Base-by-base conservation (phyloP, 2,329 filamentous ascomycete species). In the Tolypocladium pustulatum region DNA sequence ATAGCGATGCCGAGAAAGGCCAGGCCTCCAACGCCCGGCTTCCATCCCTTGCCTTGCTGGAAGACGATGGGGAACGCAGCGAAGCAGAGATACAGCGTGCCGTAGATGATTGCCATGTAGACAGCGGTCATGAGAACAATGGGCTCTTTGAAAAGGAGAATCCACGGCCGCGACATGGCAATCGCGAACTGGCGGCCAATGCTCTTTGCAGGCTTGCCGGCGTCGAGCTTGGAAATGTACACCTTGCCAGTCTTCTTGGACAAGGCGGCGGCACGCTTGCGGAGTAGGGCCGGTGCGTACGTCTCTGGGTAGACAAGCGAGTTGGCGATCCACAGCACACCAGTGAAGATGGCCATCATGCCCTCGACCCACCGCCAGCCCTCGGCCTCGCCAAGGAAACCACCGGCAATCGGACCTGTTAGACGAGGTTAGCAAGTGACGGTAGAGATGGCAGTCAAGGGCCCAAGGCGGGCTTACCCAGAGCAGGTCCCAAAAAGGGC, bases 361-460 rank as follows among this genome's bases (percentile, higher is more conserved):
- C 83, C 84, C 68, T 82, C 77, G 13, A 87, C 79, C 86, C 85
- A 87, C 65, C 83, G 73, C 85, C 85, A 87, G 10, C 84, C 84
- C 10, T 75, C 74, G 2, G 77, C 74, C 72, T 85, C 76, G 2
- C 81, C 81, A 2, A 87, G 70, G 68, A 87, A 88, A 0, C 84
- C 84, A 63, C 83, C 83, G 20, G 81, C 78, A 59, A 87, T 83
- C 0, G 86, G 85, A 3, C 84, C 72, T 72, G n/a, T 5, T 1
- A 30, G 15, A 27, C 34, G 4, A 54, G 54, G 57, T 61, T 41
- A 62, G 55, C 22, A 55, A 15, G 27, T 6, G n/a, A 20, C 34
- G 10, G 20, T 4, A 1, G 20, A 20, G 25, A 34, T 9, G 8
- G n/a, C 12, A 20, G 51, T 56, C 27, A 57, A 49, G 43, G 43